Base-by-base conservation (phyloP, 441 rosid species). In the Pelargonium cotyledonis region DNA sequence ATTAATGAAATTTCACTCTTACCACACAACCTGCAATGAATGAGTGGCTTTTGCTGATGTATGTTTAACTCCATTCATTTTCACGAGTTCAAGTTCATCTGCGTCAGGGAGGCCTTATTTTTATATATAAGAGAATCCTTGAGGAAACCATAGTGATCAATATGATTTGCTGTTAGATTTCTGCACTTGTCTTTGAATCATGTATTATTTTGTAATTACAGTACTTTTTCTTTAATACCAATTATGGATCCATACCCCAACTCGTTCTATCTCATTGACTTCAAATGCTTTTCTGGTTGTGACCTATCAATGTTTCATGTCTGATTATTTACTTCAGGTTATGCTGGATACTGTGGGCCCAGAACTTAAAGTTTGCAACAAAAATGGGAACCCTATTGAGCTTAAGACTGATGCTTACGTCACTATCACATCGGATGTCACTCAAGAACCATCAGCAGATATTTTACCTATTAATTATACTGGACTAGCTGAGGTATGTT, bases 301-400 rank as follows among this genome's bases (percentile, higher is more conserved):
- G 49, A 5, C 53, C 29, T 43, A 19, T 58, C 72, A 64, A 6
- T 12, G 6, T 9, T 60, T 43, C 16, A 5, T 58, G 29, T 14
- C 65, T 40, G 38, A 67, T 63, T 12, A 40, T 21, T 35, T 49
- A 8, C 55, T 47, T 43, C 70, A 75, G 78, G 63, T 75, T 23
- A 75, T 75, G 74, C 68, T 75, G 74, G 78, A 75, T 29, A 75
- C 78, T 5, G 72, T 68, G 1, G 78, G 78, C 41, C 78, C 78
- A 18, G 78, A 75, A 65, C 74, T 75, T 66, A 73, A 70, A 67
- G 74, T 75, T 51, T 66, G 63, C 70, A 75, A 75, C 70, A 26
- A 53, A 46, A 60, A 68, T 29, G 78, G 78, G 6, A 62, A 70
- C 63, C 71, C 74, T 4, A 1, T 75, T 19, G 70, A 70, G 15